Percentiles rank a stretch among this genome's conserved stretches.
These are phyloP conservation scores for Cynanchum wilfordii DNA, from an alignment of 257 asterid species.

Conservation along the genomic window DNA sequence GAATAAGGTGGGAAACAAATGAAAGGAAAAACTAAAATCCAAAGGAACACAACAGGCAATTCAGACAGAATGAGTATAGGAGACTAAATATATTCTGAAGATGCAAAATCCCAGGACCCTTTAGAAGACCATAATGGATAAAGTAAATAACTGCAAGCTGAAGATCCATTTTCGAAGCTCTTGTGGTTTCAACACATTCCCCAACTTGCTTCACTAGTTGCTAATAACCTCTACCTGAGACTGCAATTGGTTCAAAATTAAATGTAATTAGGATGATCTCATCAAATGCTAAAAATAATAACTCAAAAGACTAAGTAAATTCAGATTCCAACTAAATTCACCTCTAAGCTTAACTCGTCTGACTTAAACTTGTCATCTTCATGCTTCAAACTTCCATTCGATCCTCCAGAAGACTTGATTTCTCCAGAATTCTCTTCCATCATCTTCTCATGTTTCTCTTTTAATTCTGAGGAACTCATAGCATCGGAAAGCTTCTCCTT, in stretches of 20 bases:
- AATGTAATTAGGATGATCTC: background rate
- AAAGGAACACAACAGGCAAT: background rate
- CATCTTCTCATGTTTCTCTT: constrained; percentile 54
- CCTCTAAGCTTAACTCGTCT: constrained; percentile 23
- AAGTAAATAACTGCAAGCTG: constrained; percentile 5
- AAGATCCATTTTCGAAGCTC: constrained; percentile 13
- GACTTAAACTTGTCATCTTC: constrained; percentile 19
- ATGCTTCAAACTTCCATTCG: constrained; percentile 40
- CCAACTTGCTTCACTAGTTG: constrained; percentile 20
- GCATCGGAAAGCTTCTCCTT: constrained; percentile 51
- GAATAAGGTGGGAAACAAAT: constrained; percentile 15
- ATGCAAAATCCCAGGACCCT: constrained; percentile 10
- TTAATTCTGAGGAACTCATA: constrained; percentile 39
- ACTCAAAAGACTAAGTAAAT: constrained; percentile 39
- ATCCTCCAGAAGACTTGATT: constrained; percentile 34
- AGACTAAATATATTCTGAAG: background rate
- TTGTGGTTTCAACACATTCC: constrained; percentile 39
- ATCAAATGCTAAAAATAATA: background rate
- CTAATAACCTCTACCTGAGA: constrained; percentile 23
- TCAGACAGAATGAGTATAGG: background rate
- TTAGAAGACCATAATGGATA: constrained; percentile 4
- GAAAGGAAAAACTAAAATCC: constrained; percentile 14
- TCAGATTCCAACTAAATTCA: constrained; percentile 30
- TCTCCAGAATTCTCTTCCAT: constrained; percentile 41
- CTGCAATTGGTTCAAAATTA: constrained; percentile 17